Base-by-base conservation (phyloP, 805 yeast species). In the Grigorovia yakushimaensis region DNA sequence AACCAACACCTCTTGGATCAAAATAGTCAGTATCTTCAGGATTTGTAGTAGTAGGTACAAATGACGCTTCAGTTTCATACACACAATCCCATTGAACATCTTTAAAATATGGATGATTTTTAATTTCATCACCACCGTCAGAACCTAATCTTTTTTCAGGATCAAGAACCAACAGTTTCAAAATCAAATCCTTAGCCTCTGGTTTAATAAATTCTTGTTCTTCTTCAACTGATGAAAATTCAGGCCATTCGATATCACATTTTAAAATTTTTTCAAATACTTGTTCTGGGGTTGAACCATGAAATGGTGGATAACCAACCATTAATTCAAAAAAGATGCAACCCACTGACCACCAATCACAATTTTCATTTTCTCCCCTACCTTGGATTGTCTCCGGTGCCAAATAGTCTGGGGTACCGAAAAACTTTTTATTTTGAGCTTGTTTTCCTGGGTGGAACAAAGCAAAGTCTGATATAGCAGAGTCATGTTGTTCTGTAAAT, bases 301-400 rank as follows among this genome's bases (percentile, higher is more conserved):
- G 93, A 64, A 93, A 93, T 2, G 99, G 99, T 1, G 99, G 96
- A 61, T 79, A 85, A 0, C 98, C 98, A 62, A 83, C 85, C 39
- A 88, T 60, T 60, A 93, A 83, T 66, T 93, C 99, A 70, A 91
- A 93, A 48, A 91, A 66, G 11, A 93, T 88, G 64, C 98, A 91
- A 0, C 99, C 99, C 33, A 91, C 77, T 2, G 98, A 87, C 99
- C 99, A 93, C 98, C 98, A 81, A 54, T 66, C 70, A 51, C 66
- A 52, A 23, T 81, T 77, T 52, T 80, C 88, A 51, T 81, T 85
- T 61, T 91, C 96, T 0, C 85, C 83, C 1, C 74, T 72, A 38
- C 97, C 98, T 39, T 76, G 71, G 51, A 93, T 88, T 0, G 96
- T 89, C 61, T 93, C 99, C 0, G 99, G 99, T 0, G 99, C 95